These are phyloP conservation scores for Pyrus betulifolia DNA, from an alignment of 306 rosid species.

Conservation along the genomic window DNA sequence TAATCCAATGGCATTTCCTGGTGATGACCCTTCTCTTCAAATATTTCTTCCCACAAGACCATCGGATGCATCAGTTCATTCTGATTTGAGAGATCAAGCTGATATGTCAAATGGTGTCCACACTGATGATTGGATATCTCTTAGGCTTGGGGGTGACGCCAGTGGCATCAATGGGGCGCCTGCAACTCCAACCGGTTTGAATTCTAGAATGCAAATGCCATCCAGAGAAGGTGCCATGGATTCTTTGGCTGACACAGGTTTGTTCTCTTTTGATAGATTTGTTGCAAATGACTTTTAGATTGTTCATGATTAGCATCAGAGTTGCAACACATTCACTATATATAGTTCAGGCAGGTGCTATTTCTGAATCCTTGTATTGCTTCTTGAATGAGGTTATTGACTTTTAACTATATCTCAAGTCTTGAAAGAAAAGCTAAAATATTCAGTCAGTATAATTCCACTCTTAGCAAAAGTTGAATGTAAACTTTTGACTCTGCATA, in stretches of 20 bases:
- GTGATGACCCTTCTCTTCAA: slow-evolving; percentile 91
- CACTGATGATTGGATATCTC: slow-evolving; percentile 86
- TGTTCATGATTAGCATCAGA: not conserved
- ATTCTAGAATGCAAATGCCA: slow-evolving; percentile 46
- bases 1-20: slow-evolving; percentile 75
- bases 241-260: slow-evolving; percentile 65
- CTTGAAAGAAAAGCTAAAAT: not conserved
- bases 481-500: not conserved
- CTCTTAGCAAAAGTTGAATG: not conserved
- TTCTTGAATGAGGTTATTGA: not conserved
- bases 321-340: not conserved
- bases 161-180: slow-evolving; percentile 48
- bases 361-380: not conserved
- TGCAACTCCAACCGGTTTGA: slow-evolving; percentile 45
- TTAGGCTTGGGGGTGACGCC: slow-evolving; percentile 78
- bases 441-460: not conserved
- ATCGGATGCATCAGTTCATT: slow-evolving; percentile 51
- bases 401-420: not conserved
- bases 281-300: not conserved
- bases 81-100: slow-evolving; percentile 63
- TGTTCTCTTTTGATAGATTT: slow-evolving; percentile 30
- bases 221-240: slow-evolving; percentile 44
- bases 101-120: slow-evolving; percentile 77
- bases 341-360: not conserved
- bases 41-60: slow-evolving; percentile 96